Evolutionary conservation across 257 asterid genomes (phyloP).

Genomic region (Gynochthodes officinalis): DNA sequence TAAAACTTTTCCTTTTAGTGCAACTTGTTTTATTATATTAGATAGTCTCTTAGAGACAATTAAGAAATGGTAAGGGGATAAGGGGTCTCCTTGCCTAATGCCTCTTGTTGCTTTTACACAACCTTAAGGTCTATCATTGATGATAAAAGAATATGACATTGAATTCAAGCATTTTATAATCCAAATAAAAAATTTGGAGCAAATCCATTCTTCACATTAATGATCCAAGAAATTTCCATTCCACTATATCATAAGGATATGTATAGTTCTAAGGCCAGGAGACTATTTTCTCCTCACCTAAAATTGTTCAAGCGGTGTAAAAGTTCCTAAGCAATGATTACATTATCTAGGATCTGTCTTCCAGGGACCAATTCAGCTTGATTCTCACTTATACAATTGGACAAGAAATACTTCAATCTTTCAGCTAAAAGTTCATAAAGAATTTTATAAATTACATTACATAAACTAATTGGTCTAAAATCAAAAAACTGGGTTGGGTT

Average conservation of each 20-base stretch:
- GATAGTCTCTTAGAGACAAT: too few species aligned
- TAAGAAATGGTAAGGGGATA: background rate
- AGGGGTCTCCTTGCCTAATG: background rate
- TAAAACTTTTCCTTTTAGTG: too few species aligned
- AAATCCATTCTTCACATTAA: background rate
- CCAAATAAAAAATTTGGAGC: too few species aligned
- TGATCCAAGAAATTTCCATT: background rate
- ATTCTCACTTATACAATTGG: background rate
- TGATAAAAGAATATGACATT: background rate
- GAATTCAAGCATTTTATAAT: too few species aligned
- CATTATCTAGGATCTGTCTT: background rate
- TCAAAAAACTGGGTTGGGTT: background rate
- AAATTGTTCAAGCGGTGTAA: background rate
- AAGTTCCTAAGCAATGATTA: background rate
- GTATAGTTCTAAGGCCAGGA: background rate
- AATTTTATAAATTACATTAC: background rate
- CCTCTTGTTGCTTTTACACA: background rate
- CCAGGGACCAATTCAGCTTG: background rate
- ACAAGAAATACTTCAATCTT: background rate
- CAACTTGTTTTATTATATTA: too few species aligned
- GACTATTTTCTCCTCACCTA: background rate
- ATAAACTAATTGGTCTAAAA: background rate
- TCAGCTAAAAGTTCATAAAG: background rate
- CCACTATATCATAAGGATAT: background rate
- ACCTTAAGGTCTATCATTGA: background rate